Evolutionary conservation across 192 early-diverging fungal genomes (phyloP), one percentile per base, ranked within the genome.

Genomic region (Linnemannia schmuckeri): DNA sequence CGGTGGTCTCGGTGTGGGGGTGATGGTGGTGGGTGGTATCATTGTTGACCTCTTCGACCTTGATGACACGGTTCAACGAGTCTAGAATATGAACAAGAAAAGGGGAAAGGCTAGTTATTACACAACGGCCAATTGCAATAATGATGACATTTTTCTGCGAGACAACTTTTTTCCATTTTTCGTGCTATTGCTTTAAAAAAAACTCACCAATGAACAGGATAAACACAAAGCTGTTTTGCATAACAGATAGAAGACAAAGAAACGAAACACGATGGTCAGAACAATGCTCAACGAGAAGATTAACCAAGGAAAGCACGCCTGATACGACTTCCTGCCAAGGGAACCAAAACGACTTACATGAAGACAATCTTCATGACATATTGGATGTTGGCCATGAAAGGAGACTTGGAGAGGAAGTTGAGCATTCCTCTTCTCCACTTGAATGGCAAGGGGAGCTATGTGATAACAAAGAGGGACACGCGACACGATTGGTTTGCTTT

Each of bases 201-300:
- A 37, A 37, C 77, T 88, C 89, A 93, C 92, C 92, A 77, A 90
- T 20, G 40, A 93, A 93, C 33, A 93, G 87, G 35, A 93, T 80
- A 35, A 91, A 90, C 30, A 93, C 88, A 74, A 91, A 91, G 35
- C 92, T 93, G 70, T 46, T 71, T 15, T 66, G 33, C 27, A 85
- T 7, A 33, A n/a, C 24, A 30, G 73, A 68, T 52, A 66, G 35
- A 61, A 73, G 33, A 61, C 46, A 47, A 33, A 44, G 54, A 61
- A 33, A 37, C 17, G 35, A 37, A 30, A 54, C 10, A 52, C n/a
- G 15, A 47, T 27, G 38, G 44, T 46, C 15, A 46, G 42, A n/a
- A 46, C n/a, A 20, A 49, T 68, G 5, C 38, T 20, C 30, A n/a
- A 46, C 49, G 68, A 35, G 40, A 38, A 70, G 12, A 63, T 12